Percentiles rank a stretch among this genome's conserved stretches.
phyloP scores from a whole-genome alignment of 345 rosid species.

The Euphorbia peplus region DNA sequence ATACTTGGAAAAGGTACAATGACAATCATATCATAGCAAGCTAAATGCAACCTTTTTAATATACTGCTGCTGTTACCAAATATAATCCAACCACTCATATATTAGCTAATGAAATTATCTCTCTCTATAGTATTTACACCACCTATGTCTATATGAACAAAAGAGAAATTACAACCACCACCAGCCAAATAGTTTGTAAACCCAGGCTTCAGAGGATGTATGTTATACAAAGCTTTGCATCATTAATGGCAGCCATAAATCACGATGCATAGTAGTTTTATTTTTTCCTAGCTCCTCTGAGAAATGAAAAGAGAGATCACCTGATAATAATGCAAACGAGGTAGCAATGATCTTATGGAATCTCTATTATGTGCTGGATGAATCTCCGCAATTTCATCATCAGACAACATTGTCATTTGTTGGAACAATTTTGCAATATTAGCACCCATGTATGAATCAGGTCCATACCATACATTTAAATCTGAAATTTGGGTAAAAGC shows the following conservation, averaged over 20 bases:
- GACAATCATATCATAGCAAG: not conserved
- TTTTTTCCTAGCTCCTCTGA: not conserved
- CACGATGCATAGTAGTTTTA: not conserved
- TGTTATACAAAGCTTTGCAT: not conserved
- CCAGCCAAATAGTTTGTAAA: not conserved
- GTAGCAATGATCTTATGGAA: slow-evolving; percentile 63
- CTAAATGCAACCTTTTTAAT: not conserved
- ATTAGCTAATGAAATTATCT: not conserved
- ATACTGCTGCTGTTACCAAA: not conserved
- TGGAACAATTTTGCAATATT: slow-evolving; percentile 76
- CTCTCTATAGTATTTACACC: not conserved
- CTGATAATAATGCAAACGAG: slow-evolving; percentile 75
- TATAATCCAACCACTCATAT: not conserved
- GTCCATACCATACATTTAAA: slow-evolving; percentile 81
- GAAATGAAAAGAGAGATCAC: slow-evolving; percentile 30
- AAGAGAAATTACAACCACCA: not conserved
- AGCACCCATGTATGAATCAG: slow-evolving; percentile 99
- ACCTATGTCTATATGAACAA: not conserved
- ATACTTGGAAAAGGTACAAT: not conserved
- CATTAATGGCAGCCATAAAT: not conserved
- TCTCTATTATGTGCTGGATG: slow-evolving; percentile 65
- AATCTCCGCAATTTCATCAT: slow-evolving; percentile 76
- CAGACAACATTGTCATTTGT: slow-evolving; percentile 85
- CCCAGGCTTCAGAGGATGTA: too few relatives aligned
- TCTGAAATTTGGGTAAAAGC: slow-evolving; percentile 84